Base-by-base conservation (phyloP, 805 yeast species). In the Komagataella pseudopastoris region DNA sequence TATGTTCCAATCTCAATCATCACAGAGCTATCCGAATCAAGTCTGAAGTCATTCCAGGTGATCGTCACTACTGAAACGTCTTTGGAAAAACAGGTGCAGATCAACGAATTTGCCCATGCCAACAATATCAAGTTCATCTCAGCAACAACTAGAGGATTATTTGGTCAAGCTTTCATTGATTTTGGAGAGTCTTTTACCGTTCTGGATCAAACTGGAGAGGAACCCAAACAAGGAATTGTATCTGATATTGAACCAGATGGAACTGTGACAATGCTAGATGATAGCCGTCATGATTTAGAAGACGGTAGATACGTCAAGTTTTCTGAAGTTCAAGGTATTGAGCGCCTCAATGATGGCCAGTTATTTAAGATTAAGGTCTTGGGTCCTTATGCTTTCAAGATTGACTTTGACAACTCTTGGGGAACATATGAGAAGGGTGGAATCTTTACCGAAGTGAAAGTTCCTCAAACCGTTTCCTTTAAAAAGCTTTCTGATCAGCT, bases 341-440 rank as follows among this genome's bases (percentile, higher is more conserved):
- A 77, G 7, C 75, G 75, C 55, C 70, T 88, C 55, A 87, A 90
- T 64, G 82, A 81, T 58, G 95, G 91, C 4, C 69, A 76, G 52
- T 76, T 88, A 14, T 80, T 74, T 63, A 84, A 85, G 63, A 78
- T 93, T 51, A 84, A 81, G 62, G 97, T 89, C 1, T 73, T 85
- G 54, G 99, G 98, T 14, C 99, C 99, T n/a, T 89, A 78, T 63
- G 95, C 97, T 2, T 93, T 86, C 74, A 81, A 79, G 62, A 79
- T 91, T 53, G 75, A 79, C 51, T 71, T 78, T 53, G 78, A 76
- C 55, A 71, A 71, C 20, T 58, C 67, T 23, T 72, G 68, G 67
- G 96, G 90, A 20, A 66, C 72, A 2, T 93, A 88, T 63, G 66
- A 71, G 50, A 81, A 80, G 60, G 96, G 96, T 49, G 99, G 99